phyloP scores from a whole-genome alignment of 495 filamentous ascomycete species.

The Friedmanniomyces simplex region DNA sequence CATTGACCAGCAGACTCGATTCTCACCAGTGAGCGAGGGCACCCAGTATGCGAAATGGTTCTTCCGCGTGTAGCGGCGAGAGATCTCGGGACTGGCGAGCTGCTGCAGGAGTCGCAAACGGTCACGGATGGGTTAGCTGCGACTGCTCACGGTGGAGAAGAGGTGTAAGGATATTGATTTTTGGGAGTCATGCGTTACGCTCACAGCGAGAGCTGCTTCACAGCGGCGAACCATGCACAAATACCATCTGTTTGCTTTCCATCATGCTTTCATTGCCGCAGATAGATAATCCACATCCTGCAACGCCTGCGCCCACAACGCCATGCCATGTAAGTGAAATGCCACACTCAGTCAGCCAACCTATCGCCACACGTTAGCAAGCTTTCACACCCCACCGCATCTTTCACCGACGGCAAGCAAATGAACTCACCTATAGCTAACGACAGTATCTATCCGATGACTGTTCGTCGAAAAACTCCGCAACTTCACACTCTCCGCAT shows the following conservation, averaged over 20 bases:
- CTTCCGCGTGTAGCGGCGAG: neutral
- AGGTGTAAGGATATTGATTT: too few relatives aligned
- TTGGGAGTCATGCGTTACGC: too few relatives aligned
- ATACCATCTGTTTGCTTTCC: too few relatives aligned
- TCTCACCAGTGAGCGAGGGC: neutral
- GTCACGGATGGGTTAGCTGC: too few relatives aligned
- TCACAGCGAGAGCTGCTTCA: too few relatives aligned
- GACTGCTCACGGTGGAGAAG: too few relatives aligned
- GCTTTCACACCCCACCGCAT: neutral
- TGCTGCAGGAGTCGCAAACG: too few relatives aligned
- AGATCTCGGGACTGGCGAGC: too few relatives aligned
- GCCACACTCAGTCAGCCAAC: neutral
- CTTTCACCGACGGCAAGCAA: neutral
- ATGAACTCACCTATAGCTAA: slow-evolving; percentile 65
- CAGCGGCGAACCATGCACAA: too few relatives aligned
- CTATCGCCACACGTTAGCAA: neutral
- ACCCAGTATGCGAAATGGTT: neutral
- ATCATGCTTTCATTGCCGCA: too few relatives aligned
- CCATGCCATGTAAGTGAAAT: neutral
- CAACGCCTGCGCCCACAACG: neutral
- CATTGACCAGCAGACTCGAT: neutral
- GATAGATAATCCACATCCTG: too few relatives aligned
- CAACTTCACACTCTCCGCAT: slow-evolving; percentile 90
- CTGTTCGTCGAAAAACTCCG: slow-evolving; percentile 91
- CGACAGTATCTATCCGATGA: slow-evolving; percentile 86